Evolutionary conservation across 805 yeast species (phyloP), one percentile per base, ranked within the genome.

Genomic region (Schizosaccharomyces octosporus): DNA sequence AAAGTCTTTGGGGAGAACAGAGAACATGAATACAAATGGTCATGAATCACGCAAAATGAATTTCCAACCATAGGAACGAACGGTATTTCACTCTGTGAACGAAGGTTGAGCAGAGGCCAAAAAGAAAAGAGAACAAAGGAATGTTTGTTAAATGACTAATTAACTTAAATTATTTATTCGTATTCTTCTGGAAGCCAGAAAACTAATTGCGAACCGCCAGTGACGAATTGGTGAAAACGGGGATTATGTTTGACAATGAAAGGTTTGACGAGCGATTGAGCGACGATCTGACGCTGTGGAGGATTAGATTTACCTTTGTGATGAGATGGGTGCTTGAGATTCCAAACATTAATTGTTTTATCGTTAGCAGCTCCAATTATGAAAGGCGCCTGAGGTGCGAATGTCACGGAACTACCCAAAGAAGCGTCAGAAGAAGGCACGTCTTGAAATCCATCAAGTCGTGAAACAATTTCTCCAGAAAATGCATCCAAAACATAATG

Each of bases 401-500:
- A 78, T 21, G 84, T 73, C 0, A 81, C 76, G 11, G 78, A 75
- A 15, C 85, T 85, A 0, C 81, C 75, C 62, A 79, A 61, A 13
- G 36, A 32, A 42, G 39, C 55, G 27, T 32, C 51, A 13, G 65
- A 78, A 27, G 19, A 21, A n/a, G 42, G 72, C 4, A 66, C 62
- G 32, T 77, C 78, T 0, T 27, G 43, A 36, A 21, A 31, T 3
- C 84, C 84, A 1, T 69, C 67, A n/a, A 83, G 71, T 24, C 69
- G 69, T 32, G 78, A 72, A 63, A 77, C 66, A 4, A 76, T 67
- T 11, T 75, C 70, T 21, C 93, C 93, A 66, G 75, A 76, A 64
- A 81, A 83, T 0, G 95, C 83, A 67, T 88, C 94, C 39, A 82
- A 68, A 1, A 88, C 71, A 61, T 82, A 73, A 68, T 84, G 88